Conservation (phyloP, 2,329 filamentous ascomycete genomes). For the Knoxdaviesia proteae region DNA sequence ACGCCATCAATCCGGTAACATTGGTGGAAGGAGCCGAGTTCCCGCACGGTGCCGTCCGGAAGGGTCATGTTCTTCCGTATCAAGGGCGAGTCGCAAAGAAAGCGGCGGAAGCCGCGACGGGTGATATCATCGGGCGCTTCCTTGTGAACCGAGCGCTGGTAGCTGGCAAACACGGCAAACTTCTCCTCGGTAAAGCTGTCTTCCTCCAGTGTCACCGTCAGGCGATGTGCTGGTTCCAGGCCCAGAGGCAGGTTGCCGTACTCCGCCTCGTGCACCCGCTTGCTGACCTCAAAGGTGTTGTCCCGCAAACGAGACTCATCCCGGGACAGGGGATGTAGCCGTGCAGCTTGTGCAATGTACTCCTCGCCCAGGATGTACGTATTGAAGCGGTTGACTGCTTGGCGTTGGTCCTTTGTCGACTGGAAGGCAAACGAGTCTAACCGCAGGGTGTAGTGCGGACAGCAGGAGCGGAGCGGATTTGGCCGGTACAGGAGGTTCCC, state of each 20-base stretch:
- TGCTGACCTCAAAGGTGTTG: constrained; percentile 44
- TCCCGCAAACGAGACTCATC: constrained; percentile 42
- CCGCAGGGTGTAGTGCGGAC: constrained; percentile 74
- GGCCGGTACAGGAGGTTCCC: constrained; percentile 55
- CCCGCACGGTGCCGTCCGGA: constrained; percentile 27
- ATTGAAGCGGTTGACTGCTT: constrained; percentile 60
- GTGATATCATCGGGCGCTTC: constrained; percentile 40
- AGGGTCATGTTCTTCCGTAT: constrained; percentile 20
- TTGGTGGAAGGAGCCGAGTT: constrained; percentile 58
- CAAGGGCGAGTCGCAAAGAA: constrained; percentile 54
- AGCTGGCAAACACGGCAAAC: constrained; percentile 50
- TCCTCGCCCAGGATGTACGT: constrained; percentile 45
- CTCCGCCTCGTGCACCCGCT: constrained; percentile 52
- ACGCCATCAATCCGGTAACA: constrained; percentile 61
- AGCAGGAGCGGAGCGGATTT: constrained; percentile 63
- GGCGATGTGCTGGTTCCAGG: constrained; percentile 42
- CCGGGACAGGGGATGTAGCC: constrained; percentile 44
- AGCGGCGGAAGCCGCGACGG: constrained; percentile 41
- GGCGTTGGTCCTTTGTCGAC: constrained; percentile 50
- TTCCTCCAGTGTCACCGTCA: constrained; percentile 49
- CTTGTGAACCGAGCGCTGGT: constrained; percentile 53
- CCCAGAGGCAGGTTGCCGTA: constrained; percentile 28
- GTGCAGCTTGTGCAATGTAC: constrained; percentile 43
- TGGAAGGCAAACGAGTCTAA: constrained; percentile 45
- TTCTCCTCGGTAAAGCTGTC: constrained; percentile 59